A percentile compares a stretch with the other conserved stretches of the same genome.
phyloP scores from a whole-genome alignment of 345 rosid genomes.

The Populus davidiana region DNA sequence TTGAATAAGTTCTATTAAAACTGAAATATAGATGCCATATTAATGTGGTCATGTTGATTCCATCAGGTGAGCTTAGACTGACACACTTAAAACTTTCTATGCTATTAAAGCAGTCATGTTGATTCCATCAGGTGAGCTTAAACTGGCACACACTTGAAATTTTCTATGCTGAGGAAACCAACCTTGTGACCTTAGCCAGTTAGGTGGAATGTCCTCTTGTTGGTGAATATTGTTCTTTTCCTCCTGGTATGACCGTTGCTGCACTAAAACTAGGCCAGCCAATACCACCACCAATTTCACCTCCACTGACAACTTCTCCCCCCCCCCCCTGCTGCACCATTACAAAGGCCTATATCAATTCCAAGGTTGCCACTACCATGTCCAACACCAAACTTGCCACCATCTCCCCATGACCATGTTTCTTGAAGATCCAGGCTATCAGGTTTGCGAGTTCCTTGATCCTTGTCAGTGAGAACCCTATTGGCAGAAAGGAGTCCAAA shows the following conservation, averaged over 20 bases:
- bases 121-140: not conserved
- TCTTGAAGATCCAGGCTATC: not conserved
- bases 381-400: not conserved
- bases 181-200: not conserved
- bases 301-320: not conserved
- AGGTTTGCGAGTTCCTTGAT: not conserved
- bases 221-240: not conserved
- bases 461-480: not conserved
- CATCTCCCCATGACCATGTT: constrained; percentile 2
- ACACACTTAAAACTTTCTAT: too few relatives aligned
- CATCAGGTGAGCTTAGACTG: not conserved
- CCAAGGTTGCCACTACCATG: not conserved
- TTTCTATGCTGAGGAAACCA: constrained; percentile 1
- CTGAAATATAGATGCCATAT: not conserved
- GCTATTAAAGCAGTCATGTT: not conserved
- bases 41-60: not conserved
- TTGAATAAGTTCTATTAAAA: not conserved
- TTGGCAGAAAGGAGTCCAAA: not conserved
- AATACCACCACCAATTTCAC: not conserved
- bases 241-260: not conserved
- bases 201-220: not conserved
- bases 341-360: constrained; percentile 1
- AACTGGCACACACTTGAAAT: not conserved
- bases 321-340: not conserved
- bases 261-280: not conserved